A percentile compares a stretch with the other conserved stretches of the same genome.
Evolutionary conservation across 192 early-diverging fungal genomes (phyloP).

Genomic region (Hyaloraphidium curvatum): DNA sequence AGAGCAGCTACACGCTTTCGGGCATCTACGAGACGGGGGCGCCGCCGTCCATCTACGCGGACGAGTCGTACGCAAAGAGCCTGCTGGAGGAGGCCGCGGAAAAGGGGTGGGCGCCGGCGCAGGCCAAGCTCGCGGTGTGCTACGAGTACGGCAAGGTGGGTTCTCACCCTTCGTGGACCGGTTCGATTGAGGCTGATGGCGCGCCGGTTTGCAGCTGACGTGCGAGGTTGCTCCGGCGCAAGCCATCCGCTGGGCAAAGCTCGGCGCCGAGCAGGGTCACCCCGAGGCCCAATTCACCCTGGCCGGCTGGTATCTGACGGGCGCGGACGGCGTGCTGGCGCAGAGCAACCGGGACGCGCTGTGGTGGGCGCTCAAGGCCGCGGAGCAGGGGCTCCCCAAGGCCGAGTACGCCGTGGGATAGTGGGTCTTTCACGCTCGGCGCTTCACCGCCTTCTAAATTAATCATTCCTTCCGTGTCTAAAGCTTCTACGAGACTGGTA

Average conservation of each 20-base stretch:
- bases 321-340: slow-evolving; percentile 5
- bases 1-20: background rate
- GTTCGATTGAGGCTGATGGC: no score
- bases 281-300: slow-evolving; percentile 3
- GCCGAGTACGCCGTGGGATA: slow-evolving; percentile 7
- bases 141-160: slow-evolving; percentile 6
- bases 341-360: slow-evolving; percentile 1
- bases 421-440: background rate
- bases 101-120: background rate
- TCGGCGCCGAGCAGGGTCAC: slow-evolving; percentile 1
- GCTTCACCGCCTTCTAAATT: background rate
- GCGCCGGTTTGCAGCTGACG: no score
- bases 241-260: background rate
- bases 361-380: slow-evolving; percentile 2
- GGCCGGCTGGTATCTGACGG: slow-evolving; percentile 7
- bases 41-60: background rate
- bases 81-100: slow-evolving; percentile 7
- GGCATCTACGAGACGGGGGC: background rate
- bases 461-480: background rate
- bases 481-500: slow-evolving; percentile 7
- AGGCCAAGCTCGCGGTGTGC: slow-evolving; percentile 3
- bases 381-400: slow-evolving; percentile 6
- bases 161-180: no score
- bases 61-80: background rate
- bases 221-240: background rate